Evolutionary conservation across 805 yeast species (phyloP), one percentile per base, ranked within the genome.

Genomic region (Spathaspora boniae): DNA sequence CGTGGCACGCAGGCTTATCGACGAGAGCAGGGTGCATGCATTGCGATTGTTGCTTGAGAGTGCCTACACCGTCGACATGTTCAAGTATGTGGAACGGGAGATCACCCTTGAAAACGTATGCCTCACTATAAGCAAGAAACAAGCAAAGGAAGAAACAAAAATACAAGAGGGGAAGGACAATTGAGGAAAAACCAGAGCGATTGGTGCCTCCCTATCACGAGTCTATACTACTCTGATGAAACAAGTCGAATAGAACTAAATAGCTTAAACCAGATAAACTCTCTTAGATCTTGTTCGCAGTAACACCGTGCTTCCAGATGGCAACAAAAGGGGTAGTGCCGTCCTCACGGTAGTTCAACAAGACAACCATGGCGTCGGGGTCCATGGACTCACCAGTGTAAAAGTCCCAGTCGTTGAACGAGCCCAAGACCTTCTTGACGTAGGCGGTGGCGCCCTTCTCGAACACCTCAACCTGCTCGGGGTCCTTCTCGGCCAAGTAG

Each of bases 341-440:
- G 67, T 93, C 98, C 78, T 93, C 98, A 76, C 98, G 94, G 88
- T 91, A 93, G 94, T 93, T 93, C 72, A 93, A 85, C 69, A 93
- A 80, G 54, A 88, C 87, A 63, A 93, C 73, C 98, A 93, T 93
- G 55, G 83, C 98, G 72, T 93, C 98, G 69, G 98, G 98, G 81
- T 93, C 97, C 98, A 93, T 93, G 65, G 96, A 85, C 78, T 91
- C 98, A 78, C 98, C 98, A 54, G 96, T 91, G 89, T 72, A 93
- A 80, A 93, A 93, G 66, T 93, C 98, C 95, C 94, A 93, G 81
- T 93, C 98, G 65, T 83, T 84, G 93, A 93, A 93, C 70, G 89
- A 83, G 60, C 81, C 84, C 58, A 93, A 69, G 52, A 93, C 83
- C 80, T 93, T 93, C 86, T 93, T 93, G 72, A 86, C 94, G 80